Conservation (phyloP, 73 alveolate genomes). For the Blepharisma stoltei region DNA sequence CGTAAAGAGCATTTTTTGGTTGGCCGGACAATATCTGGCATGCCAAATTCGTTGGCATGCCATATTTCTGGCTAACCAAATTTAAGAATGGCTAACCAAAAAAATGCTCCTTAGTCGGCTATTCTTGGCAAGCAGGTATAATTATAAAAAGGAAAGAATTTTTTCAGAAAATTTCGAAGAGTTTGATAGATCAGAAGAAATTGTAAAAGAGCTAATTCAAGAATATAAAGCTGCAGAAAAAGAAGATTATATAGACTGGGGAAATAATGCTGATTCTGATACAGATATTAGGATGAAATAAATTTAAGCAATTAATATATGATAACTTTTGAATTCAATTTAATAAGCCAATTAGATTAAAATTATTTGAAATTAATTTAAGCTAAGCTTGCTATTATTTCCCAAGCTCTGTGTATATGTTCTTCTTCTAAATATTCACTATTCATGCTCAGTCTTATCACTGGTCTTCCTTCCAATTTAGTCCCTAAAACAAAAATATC, state of each 20-base stretch:
- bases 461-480: neutral
- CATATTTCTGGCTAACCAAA: no score
- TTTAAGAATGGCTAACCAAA: no score
- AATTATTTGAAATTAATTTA: neutral
- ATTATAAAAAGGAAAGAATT: slow-evolving; percentile 77
- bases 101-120: no score
- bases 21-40: no score
- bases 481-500: neutral
- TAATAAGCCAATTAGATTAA: no score
- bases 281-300: no score
- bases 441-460: neutral
- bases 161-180: slow-evolving; percentile 81
- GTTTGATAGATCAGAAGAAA: slow-evolving; percentile 81
- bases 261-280: neutral
- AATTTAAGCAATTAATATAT: no score
- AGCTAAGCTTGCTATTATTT: neutral
- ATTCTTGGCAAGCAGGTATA: no score
- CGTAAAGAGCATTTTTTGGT: no score
- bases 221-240: slow-evolving; percentile 95
- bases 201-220: slow-evolving; percentile 69
- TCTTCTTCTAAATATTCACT: neutral
- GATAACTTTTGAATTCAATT: no score
- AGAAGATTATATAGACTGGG: slow-evolving; percentile 89
- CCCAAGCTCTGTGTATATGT: neutral
- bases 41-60: no score